These are phyloP conservation scores for Eleusine indica DNA, from an alignment of 176 grass and related monocot species.

Conservation along the genomic window DNA sequence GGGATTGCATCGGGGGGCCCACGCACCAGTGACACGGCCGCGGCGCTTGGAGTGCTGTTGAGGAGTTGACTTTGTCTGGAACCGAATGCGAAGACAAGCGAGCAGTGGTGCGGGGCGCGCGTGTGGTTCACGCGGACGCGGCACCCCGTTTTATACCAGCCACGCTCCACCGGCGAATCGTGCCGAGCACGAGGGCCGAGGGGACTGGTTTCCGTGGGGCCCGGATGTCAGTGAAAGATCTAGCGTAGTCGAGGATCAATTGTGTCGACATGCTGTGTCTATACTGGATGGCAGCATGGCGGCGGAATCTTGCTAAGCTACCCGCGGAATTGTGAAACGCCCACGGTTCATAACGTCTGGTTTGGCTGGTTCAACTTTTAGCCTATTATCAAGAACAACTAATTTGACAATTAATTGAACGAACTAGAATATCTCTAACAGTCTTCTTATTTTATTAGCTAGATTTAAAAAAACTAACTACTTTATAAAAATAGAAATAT, in stretches of 20 bases:
- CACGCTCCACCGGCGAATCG: constrained; percentile 27
- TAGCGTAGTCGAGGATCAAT: background rate
- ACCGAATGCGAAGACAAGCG: background rate
- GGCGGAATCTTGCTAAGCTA: background rate
- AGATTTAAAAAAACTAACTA: too few relatives aligned
- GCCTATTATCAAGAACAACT: too few relatives aligned
- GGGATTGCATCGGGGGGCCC: constrained; percentile 60
- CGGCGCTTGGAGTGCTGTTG: background rate
- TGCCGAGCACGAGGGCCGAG: background rate
- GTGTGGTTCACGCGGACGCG: constrained; percentile 26
- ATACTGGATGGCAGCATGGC: background rate
- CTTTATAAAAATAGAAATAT: too few relatives aligned
- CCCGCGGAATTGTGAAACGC: background rate
- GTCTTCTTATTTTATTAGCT: too few relatives aligned
- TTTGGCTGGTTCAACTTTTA: background rate
- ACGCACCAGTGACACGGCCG: background rate
- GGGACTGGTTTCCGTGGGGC: background rate
- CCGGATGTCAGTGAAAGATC: background rate
- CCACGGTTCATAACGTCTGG: background rate
- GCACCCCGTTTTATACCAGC: constrained; percentile 5
- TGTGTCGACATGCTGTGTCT: constrained; percentile 29
- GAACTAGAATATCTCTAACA: too few relatives aligned
- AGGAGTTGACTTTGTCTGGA: background rate
- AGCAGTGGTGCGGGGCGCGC: background rate
- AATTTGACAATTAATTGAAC: too few relatives aligned